A percentile compares a stretch with the other conserved stretches of the same genome.
Evolutionary conservation across 2,329 filamentous ascomycete genomes (phyloP).

Genomic region (Scopulariopsis brevicaulis): DNA sequence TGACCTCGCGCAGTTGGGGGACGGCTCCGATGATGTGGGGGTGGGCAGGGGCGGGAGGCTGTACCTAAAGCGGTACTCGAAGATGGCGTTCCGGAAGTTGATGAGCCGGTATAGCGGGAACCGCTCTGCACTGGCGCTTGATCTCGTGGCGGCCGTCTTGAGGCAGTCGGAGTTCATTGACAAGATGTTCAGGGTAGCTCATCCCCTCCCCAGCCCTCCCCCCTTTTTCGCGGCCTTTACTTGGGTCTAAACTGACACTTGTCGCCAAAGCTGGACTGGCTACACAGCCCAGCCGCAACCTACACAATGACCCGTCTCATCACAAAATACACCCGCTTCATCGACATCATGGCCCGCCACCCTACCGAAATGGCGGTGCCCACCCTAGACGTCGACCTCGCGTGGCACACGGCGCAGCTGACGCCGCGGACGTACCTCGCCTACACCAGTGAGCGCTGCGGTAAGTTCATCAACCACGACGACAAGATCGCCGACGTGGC

Average conservation of each 20-base stretch:
- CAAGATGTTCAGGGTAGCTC: constrained; percentile 52
- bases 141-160: constrained; percentile 53
- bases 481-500: constrained; percentile 66
- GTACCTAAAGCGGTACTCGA: constrained; percentile 14
- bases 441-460: constrained; percentile 34
- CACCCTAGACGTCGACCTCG: constrained; percentile 64
- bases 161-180: constrained; percentile 55
- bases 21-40: background rate
- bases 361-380: constrained; percentile 45
- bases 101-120: constrained; percentile 64
- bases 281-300: constrained; percentile 55
- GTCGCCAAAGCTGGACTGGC: constrained; percentile 50
- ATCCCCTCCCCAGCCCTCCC: background rate
- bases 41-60: constrained; percentile 9
- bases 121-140: constrained; percentile 49
- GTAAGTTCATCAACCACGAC: constrained; percentile 65
- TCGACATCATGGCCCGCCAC: constrained; percentile 41
- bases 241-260: background rate
- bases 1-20: background rate
- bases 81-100: constrained; percentile 48
- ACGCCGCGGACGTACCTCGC: constrained; percentile 49
- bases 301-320: constrained; percentile 55
- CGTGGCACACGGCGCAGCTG: constrained; percentile 75
- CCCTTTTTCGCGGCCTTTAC: background rate
- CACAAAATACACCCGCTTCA: constrained; percentile 53